Conservation (phyloP, 768 basidiomycete genomes). For the Kondoa subrosea region DNA sequence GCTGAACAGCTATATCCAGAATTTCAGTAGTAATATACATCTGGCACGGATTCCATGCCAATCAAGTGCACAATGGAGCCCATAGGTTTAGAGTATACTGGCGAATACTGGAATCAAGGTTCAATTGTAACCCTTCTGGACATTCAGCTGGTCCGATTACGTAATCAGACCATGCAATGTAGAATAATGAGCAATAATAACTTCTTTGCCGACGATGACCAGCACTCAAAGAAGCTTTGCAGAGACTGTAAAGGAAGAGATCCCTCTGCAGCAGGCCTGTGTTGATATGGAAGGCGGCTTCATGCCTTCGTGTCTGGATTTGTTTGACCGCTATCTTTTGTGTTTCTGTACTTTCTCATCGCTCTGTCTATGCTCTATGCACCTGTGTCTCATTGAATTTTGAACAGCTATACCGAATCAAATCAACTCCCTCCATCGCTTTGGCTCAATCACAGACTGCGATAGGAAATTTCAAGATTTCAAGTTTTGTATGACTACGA, state of each 20-base stretch:
- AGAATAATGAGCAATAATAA: too few relatives aligned
- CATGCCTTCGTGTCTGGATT: constrained; percentile 24
- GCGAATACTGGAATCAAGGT: too few relatives aligned
- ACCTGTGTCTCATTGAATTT: not conserved
- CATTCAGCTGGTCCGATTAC: too few relatives aligned
- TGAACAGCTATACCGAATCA: constrained; percentile 56
- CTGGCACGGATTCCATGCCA: too few relatives aligned
- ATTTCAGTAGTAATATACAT: too few relatives aligned
- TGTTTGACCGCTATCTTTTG: constrained; percentile 34
- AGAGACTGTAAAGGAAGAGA: constrained; percentile 24
- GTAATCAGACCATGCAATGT: too few relatives aligned
- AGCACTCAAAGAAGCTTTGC: constrained; percentile 21
- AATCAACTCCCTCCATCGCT: constrained; percentile 68
- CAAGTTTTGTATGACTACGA: constrained; percentile 81
- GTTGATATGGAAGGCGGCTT: constrained; percentile 25
- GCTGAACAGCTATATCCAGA: too few relatives aligned
- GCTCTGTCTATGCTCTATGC: not conserved
- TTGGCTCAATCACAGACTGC: constrained; percentile 58
- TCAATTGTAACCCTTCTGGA: too few relatives aligned
- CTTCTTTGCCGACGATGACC: too few relatives aligned
- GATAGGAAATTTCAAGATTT: constrained; percentile 68
- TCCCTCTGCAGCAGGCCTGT: constrained; percentile 24
- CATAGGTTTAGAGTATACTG: too few relatives aligned
- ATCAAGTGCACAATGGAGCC: too few relatives aligned
- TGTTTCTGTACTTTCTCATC: constrained; percentile 31